Evolutionary conservation across 306 rosid species (phyloP), one percentile per base, ranked within the genome.

Genomic region (Gastrolobium bilobum): DNA sequence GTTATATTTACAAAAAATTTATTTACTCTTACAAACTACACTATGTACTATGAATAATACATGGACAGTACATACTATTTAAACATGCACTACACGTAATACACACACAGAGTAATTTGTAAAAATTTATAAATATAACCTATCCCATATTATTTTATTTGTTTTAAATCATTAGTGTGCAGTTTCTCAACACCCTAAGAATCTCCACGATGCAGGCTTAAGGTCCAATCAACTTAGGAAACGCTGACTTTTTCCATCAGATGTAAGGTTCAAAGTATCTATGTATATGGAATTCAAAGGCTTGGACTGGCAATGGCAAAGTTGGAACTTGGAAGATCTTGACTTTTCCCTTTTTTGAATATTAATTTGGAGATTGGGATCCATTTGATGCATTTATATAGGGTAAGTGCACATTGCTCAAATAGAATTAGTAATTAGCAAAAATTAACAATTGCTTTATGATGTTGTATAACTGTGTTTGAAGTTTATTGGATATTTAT

Each of bases 401-500:
- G 10, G 51, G 34, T 14, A 9, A 34, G 8, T 70, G 8, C 69
- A 69, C 10, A 39, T 31, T 82, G 51, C 57, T 70, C 58, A 62
- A 77, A 26, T 40, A 14, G 33, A 37, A 44, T 53, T 61, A 13
- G 26, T 33, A 39, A 43, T 70, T 40, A 51, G 33, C 2, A 30
- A 68, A 76, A 52, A 38, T 0, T 13, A 50, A 10, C 56, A 43
- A 37, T 67, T 67, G 61, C 2, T 51, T 51, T 54, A 2, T 47
- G 26, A 66, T 56, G 53, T 30, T 40, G 26, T 14, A 31, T n/a
- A 74, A 77, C 66, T 53, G 37, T 15, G n/a, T 53, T 73, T 64
- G 33, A 33, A 54, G 61, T 64, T 64, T 65, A 56, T 54, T 73
- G 58, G 52, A 53, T 26, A 80, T 15, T 63, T 47, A 58, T 7